Base-by-base conservation (phyloP, 768 basidiomycete species). In the Pholiota microspora region DNA sequence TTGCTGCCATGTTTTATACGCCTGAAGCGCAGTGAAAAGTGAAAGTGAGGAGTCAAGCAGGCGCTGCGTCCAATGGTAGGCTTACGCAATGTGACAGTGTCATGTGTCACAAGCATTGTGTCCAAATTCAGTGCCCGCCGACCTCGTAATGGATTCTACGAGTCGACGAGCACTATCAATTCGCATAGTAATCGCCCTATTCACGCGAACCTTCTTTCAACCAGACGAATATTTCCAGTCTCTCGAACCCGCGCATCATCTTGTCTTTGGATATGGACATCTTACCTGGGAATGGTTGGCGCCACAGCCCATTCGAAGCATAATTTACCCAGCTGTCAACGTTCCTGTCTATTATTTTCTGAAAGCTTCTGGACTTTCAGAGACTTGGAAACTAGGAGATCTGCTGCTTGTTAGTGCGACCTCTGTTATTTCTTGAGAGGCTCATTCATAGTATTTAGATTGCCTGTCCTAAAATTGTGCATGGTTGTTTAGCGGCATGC, bases 171-270 rank as follows among this genome's bases (percentile, higher is more conserved):
- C 81, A n/a, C 53, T 86, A 27, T 51, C 62, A 18, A 63, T 84
- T 59, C 84, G 90, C 44, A 67, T 89, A 48, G 54, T 72, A 7
- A 73, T 91, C 42, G 87, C 92, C 0, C 65, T 95, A 28, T 71
- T 73, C 35, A 94, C 92, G 0, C 78, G 80, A 51, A 92, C 94
- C 3, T 90, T 89, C 73, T 98, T 98, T 68, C 95, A 98, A 68
- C 94, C 97, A 7, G 97, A 99, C 69, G 97, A 98, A 70, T 96
- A 90, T 70, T 98, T 89, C 63, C 97, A 99, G 67, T 82, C 94
- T 5, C 79, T 98, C 40, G 97, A 99, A 67, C 89, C 92, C 44
- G 97, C 97, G 0, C 90, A 98, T 68, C 78, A 78, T 53, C 71
- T 86, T 38, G 92, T 97, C 47, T 98, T 92, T 67, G 94, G 94